Percentiles rank a stretch among this genome's conserved stretches.
Conservation (phyloP, 2,329 filamentous ascomycete genomes). For the Xylaria arbuscula region DNA sequence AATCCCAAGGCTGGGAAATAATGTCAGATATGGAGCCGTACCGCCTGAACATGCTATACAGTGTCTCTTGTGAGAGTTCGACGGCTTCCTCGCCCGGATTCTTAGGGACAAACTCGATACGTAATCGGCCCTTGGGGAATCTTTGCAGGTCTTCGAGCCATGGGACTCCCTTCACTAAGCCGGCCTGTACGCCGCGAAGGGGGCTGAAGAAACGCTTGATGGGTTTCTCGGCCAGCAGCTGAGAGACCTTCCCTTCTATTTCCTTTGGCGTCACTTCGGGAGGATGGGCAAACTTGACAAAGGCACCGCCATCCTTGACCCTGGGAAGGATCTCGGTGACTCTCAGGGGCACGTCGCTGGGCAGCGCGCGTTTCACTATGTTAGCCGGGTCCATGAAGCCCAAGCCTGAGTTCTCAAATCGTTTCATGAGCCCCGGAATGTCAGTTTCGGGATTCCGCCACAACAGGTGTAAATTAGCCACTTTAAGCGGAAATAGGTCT, state of each 20-base stretch:
- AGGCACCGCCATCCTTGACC: conserved; percentile 91
- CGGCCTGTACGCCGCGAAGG: conserved; percentile 75
- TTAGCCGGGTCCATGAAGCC: conserved; percentile 64
- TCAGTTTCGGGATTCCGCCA: conserved; percentile 61
- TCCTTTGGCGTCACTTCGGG: conserved; percentile 59
- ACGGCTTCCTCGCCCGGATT: conserved; percentile 76
- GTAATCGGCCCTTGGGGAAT: conserved; percentile 79
- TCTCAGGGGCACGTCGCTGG: conserved; percentile 69
- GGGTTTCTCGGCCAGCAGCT: conserved; percentile 74
- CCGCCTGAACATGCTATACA: conserved; percentile 87
- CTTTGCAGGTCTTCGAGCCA: conserved; percentile 95
- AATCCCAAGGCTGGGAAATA: conserved; percentile 81
- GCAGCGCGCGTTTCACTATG: conserved; percentile 71
- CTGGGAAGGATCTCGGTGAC: conserved; percentile 86
- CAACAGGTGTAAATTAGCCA: conserved; percentile 62
- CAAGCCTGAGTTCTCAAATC: conserved; percentile 63
- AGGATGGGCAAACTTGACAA: conserved; percentile 68
- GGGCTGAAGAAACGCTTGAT: conserved; percentile 93
- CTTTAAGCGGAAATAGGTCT: conserved; percentile 87
- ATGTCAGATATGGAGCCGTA: conserved; percentile 95
- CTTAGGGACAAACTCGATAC: conserved; percentile 84
- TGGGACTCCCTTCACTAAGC: conserved; percentile 82
- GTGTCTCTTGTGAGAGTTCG: conserved; percentile 84
- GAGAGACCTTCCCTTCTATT: conserved; percentile 69
- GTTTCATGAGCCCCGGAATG: conserved; percentile 61